Evolutionary conservation across 805 yeast species (phyloP), one percentile per base, ranked within the genome.

Genomic region (Torulaspora gathmanii): DNA sequence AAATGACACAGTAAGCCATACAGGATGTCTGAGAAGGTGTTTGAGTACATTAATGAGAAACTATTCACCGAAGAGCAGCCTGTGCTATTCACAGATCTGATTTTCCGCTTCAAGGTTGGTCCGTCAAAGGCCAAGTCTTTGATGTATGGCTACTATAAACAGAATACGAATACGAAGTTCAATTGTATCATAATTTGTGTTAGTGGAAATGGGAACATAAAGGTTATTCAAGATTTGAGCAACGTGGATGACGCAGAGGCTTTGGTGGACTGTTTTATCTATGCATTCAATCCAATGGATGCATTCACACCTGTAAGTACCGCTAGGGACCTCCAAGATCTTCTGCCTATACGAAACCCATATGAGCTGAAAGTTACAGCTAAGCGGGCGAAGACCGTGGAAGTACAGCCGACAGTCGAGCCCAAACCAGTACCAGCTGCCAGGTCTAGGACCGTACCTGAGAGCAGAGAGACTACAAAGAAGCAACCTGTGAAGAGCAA

Each of bases 241-340:
- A 39, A 48, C 13, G 42, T 54, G 13, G 53, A 49, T 5, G 45
- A 47, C 16, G 45, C 47, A n/a, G 46, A 54, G 7, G 38, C 50
- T 3, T 34, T 64, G 2, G 28, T 46, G 1, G 68, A 64, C 46
- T 59, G 60, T 37, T 64, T 64, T 33, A 64, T 64, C 17, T 64
- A 63, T 51, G 68, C 63, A 4, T 61, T 64, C 45, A 61, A 57
- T 39, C 65, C 68, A 2, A 58, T 52, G 54, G 58, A 61, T 6
- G 50, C 50, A 27, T 58, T 58, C 38, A 49, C 50, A 10, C 60
- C 65, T 13, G 43, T 53, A 2, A 60, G 55, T 43, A 19, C 15
- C 19, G 44, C 52, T 7, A 25, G 44, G 9, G 54, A 55, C 25
- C 53, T 55, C 28, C 40, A 47, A 16, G 55, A 47, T 17, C 37